These are phyloP conservation scores for Kuraishia ogatae DNA, from an alignment of 805 yeast genomes.

Conservation along the genomic window DNA sequence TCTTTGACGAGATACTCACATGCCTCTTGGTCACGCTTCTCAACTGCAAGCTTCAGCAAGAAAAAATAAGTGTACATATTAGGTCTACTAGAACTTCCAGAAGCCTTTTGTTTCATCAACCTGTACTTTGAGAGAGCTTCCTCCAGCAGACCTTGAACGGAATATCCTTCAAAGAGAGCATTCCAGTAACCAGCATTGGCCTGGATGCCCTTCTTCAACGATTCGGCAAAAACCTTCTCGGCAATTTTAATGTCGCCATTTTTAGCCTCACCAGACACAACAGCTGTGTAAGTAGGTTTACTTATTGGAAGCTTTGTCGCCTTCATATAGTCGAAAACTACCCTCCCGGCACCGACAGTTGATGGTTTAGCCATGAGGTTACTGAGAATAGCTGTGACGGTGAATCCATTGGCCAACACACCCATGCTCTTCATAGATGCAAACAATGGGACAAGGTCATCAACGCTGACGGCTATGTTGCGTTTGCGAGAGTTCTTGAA, in stretches of 20 bases:
- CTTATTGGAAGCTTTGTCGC: conserved; percentile 21
- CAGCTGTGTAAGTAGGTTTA: conserved; percentile 31
- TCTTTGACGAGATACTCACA: conserved; percentile 30
- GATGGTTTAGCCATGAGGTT: conserved; percentile 40
- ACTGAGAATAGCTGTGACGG: conserved; percentile 43
- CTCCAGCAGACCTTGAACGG: conserved; percentile 24
- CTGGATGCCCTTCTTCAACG: conserved; percentile 22
- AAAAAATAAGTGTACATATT: conserved; percentile 42
- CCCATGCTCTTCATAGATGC: conserved; percentile 29
- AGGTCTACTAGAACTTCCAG: conserved; percentile 18
- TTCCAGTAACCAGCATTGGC: conserved; percentile 33
- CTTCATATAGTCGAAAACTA: conserved; percentile 34
- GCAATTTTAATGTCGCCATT: conserved; percentile 34
- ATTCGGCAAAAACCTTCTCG: conserved; percentile 27
- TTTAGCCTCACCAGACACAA: conserved; percentile 38
- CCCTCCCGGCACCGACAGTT: conserved; percentile 42
- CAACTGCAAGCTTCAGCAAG: conserved; percentile 30
- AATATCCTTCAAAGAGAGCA: conserved; percentile 40
- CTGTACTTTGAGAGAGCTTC: conserved; percentile 33
- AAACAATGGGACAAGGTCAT: conserved; percentile 17
- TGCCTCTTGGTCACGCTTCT: conserved; percentile 21
- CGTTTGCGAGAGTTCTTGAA: conserved; percentile 40
- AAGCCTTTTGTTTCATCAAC: conserved; percentile 18
- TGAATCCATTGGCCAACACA: conserved; percentile 30
- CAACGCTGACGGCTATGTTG: conserved; percentile 29